phyloP scores from a whole-genome alignment of 257 asterid genomes.

The Nicotiana benthamiana region DNA sequence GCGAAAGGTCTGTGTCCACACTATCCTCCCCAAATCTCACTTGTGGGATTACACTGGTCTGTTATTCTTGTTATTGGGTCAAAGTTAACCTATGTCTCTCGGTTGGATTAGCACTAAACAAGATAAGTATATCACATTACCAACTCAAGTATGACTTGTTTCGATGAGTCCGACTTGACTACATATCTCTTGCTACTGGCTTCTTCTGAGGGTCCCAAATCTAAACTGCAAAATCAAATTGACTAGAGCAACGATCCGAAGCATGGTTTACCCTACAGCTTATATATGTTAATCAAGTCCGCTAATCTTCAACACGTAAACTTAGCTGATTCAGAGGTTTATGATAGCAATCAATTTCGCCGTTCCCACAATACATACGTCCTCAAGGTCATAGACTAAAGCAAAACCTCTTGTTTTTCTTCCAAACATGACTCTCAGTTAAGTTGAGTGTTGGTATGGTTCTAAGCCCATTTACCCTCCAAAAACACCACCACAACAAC shows the following conservation, averaged over 20 bases:
- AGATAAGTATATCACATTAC: too few relatives aligned
- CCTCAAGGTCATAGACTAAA: background rate
- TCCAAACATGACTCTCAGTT: background rate
- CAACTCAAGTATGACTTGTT: too few relatives aligned
- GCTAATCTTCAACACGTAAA: background rate
- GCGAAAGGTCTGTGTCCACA: too few relatives aligned
- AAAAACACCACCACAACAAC: background rate
- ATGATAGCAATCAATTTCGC: background rate
- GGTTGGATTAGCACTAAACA: too few relatives aligned
- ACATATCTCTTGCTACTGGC: too few relatives aligned
- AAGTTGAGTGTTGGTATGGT: background rate
- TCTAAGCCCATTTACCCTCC: background rate
- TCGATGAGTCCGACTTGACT: too few relatives aligned
- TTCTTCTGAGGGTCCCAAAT: too few relatives aligned
- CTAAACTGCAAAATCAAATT: background rate
- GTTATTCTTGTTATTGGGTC: too few relatives aligned
- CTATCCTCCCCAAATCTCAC: too few relatives aligned
- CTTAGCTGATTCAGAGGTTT: background rate
- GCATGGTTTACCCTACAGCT: background rate
- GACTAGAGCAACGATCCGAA: background rate
- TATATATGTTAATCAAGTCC: background rate
- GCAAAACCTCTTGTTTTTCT: background rate
- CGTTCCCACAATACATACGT: background rate
- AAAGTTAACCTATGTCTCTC: too few relatives aligned
- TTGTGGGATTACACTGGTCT: too few relatives aligned